Evolutionary conservation across 1,139 yeast species (phyloP).

Genomic region (Yamadazyma diddensiae): DNA sequence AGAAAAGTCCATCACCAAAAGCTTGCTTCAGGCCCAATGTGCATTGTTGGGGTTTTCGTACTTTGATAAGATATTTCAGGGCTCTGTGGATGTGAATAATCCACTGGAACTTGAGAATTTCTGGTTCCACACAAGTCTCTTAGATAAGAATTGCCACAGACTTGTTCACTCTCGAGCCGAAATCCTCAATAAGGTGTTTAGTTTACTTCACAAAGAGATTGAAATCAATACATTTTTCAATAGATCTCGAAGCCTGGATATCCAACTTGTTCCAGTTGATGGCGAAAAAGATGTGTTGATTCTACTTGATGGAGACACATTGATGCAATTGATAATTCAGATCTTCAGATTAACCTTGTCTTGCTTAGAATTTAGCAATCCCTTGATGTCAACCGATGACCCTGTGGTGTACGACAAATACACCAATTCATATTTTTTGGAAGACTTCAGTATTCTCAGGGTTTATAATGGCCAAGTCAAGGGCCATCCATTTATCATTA

Average conservation of each 20-base stretch:
- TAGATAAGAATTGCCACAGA: constrained; percentile 22
- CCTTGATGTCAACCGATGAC: constrained; percentile 6
- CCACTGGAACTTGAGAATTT: constrained; percentile 17
- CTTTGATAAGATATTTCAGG: constrained; percentile 4
- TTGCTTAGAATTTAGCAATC: constrained; percentile 10
- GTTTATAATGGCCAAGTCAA: constrained; percentile 23
- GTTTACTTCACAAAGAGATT: constrained; percentile 10
- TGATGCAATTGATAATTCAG: constrained; percentile 6
- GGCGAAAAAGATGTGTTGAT: constrained; percentile 4
- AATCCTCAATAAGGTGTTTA: constrained; percentile 12
- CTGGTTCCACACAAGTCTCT: constrained; percentile 24
- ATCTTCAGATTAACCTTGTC: constrained; percentile 9
- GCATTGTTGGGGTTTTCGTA: constrained; percentile 15
- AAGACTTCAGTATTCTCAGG: constrained; percentile 28
- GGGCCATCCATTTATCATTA: constrained; percentile 23
- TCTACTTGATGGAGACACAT: constrained; percentile 2
- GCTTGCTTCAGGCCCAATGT: constrained; percentile 15
- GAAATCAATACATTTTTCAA: constrained; percentile 4
- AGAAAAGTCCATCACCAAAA: constrained; percentile 7
- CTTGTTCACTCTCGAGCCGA: constrained; percentile 14
- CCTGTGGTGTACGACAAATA: constrained; percentile 10
- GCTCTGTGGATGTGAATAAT: not conserved
- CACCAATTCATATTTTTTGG: constrained; percentile 16
- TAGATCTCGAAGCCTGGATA: not conserved
- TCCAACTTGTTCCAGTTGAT: constrained; percentile 1